phyloP scores from a whole-genome alignment of 1,284 basidiomycete species.

The Coriolopsis trogii region DNA sequence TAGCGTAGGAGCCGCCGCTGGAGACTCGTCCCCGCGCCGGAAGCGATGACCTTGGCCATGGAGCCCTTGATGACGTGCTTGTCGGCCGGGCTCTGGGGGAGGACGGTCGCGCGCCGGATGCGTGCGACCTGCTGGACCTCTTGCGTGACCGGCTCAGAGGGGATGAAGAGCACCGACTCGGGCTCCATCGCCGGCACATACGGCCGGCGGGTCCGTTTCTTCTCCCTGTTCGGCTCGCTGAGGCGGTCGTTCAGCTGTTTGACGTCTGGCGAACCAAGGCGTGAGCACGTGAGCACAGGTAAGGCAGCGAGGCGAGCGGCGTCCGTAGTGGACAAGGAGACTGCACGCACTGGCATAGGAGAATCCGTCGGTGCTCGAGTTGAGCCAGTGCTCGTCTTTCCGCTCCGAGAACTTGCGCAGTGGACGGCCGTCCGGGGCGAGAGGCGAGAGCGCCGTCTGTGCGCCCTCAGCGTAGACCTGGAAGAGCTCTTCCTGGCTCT shows the following conservation, averaged over 20 bases:
- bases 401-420: conserved; percentile 56
- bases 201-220: conserved; percentile 8
- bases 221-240: conserved; percentile 15
- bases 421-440: conserved; percentile 59
- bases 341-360: conserved; percentile 52
- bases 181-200: conserved; percentile 9
- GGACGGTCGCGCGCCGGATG: conserved; percentile 42
- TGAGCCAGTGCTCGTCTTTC: conserved; percentile 62
- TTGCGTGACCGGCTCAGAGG: conserved; percentile 39
- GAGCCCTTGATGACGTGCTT: conserved; percentile 57
- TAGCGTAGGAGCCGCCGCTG: conserved; percentile 20
- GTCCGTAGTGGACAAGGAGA: not conserved
- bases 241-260: conserved; percentile 19
- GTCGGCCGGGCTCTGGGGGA: conserved; percentile 43
- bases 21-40: conserved; percentile 21
- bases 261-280: conserved; percentile 7
- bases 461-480: conserved; percentile 49
- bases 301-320: conserved; percentile 12
- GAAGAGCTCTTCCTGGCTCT: conserved; percentile 54
- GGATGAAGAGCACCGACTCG: conserved; percentile 17
- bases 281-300: conserved; percentile 2
- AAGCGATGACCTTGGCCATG: conserved; percentile 52
- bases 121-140: conserved; percentile 43
- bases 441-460: conserved; percentile 55
- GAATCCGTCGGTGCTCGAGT: conserved; percentile 55